Conservation (phyloP, 2,329 filamentous ascomycete genomes). For the Penicillium glabrum region DNA sequence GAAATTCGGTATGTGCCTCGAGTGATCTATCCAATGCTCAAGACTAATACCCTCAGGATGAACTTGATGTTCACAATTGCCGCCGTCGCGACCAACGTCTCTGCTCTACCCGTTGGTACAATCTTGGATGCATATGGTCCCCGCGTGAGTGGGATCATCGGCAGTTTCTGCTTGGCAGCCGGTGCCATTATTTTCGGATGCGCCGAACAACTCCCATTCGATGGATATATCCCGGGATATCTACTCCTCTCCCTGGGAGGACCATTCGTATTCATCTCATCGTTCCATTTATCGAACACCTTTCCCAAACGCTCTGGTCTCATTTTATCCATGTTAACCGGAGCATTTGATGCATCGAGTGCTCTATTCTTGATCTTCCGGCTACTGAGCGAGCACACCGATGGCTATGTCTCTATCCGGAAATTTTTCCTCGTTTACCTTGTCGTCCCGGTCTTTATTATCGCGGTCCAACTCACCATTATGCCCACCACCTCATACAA, state of each 20-base stretch:
- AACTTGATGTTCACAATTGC: conserved; percentile 93
- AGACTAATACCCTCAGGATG: conserved; percentile 43
- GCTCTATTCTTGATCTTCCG: conserved; percentile 75
- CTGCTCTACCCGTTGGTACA: conserved; percentile 78
- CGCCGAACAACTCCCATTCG: conserved; percentile 64
- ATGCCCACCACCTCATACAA: conserved; percentile 80
- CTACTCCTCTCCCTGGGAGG: conserved; percentile 75
- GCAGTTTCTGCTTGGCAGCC: conserved; percentile 64
- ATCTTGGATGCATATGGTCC: conserved; percentile 83
- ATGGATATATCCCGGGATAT: conserved; percentile 73
- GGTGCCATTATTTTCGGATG: conserved; percentile 75
- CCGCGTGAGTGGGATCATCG: conserved; percentile 70
- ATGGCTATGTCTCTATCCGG: conserved; percentile 59
- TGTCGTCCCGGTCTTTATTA: conserved; percentile 65
- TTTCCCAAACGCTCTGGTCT: conserved; percentile 75
- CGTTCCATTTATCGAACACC: conserved; percentile 81
- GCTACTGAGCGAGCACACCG: conserved; percentile 63
- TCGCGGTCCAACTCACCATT: conserved; percentile 65
- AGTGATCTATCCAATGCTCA: background rate
- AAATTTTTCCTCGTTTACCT: conserved; percentile 74
- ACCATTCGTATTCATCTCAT: conserved; percentile 78
- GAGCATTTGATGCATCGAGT: conserved; percentile 80
- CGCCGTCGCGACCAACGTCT: conserved; percentile 83
- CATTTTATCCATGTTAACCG: conserved; percentile 77
- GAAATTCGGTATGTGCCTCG: conserved; percentile 46